Evolutionary conservation across 192 early-diverging fungal genomes (phyloP).

Genomic region (Fimicolochytrium jonesii): DNA sequence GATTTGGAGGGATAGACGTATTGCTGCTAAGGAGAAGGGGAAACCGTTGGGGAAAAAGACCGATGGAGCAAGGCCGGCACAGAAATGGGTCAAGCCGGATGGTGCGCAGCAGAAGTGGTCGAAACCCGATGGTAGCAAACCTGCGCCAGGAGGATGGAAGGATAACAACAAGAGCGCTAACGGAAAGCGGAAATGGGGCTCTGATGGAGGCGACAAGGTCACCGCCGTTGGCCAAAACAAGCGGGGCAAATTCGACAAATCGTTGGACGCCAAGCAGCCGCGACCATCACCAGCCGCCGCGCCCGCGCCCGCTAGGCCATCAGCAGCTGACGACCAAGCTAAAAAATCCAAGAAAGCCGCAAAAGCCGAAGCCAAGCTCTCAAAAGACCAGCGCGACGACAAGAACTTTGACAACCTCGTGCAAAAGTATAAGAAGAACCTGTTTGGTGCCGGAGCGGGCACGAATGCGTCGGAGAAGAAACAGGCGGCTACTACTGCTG

Average conservation of each 20-base stretch:
- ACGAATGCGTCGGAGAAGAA: background rate
- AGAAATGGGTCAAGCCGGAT: no score
- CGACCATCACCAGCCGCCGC: background rate
- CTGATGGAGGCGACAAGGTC: no score
- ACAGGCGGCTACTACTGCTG: background rate
- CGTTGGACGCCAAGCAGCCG: background rate
- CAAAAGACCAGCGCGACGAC: slow-evolving; percentile 10
- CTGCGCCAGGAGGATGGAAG: no score
- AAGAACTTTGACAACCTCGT: slow-evolving; percentile 23
- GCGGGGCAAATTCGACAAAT: no score
- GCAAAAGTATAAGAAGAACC: slow-evolving; percentile 29
- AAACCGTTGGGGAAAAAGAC: background rate
- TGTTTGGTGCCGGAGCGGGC: slow-evolving; percentile 16
- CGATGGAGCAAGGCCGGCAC: background rate
- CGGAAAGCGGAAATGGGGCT: no score
- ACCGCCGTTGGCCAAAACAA: no score
- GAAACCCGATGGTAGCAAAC: no score
- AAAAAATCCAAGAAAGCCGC: background rate
- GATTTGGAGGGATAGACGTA: slow-evolving; percentile 14
- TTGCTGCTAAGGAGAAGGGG: slow-evolving; percentile 14
- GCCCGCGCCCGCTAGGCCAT: background rate
- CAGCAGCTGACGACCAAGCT: background rate
- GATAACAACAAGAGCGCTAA: no score
- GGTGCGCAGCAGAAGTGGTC: no score
- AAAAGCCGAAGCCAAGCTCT: slow-evolving; percentile 2